Evolutionary conservation across 2,329 filamentous ascomycete species (phyloP), one percentile per base, ranked within the genome.

Genomic region (Thelonectria blattea): DNA sequence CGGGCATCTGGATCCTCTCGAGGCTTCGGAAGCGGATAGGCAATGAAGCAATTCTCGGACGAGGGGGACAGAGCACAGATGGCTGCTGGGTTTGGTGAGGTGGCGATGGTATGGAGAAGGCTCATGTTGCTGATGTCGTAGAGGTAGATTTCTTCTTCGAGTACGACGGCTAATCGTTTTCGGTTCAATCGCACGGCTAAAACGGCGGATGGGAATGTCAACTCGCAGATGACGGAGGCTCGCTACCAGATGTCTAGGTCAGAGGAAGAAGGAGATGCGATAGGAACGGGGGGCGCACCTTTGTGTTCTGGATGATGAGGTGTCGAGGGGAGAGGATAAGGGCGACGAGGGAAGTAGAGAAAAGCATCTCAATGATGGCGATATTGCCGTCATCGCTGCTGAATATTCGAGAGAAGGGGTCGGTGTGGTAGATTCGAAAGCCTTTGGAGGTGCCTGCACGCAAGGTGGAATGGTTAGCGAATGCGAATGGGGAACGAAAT

Each of bases 91-190:
- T 99, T 99, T 7, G 95, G 92, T 3, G 94, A 97, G 6, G 94
- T 98, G 60, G 93, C 88, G 65, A 98, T 96, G 6, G 92, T 96
- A 76, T 93, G 91, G 42, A 98, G 83, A 60, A 98, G 86, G 71
- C 91, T 94, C 94, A 99, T 98, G 74, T 97, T 98, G 78, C 93
- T 93, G 67, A 99, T 98, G 76, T 99, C 95, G 80, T 99, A 99
- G 50, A 99, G 85, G 78, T 98, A 99, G 64, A 98, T 96, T 74
- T 97, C 91, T 70, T 97, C 93, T 75, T 99, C 95, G 58, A 98
- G 84, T 14, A 98, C 89, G 32, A 99, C 93, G 12, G 95, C 92
- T 24, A 99, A 85, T 39, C 95, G 89, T 77, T 97, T 98, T 68
- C 95, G 87, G 76, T 99, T 99, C 71, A 99, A 82, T 66, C 93